phyloP scores from a whole-genome alignment of 2,329 filamentous ascomycete species.

The Polytolypa hystricis region DNA sequence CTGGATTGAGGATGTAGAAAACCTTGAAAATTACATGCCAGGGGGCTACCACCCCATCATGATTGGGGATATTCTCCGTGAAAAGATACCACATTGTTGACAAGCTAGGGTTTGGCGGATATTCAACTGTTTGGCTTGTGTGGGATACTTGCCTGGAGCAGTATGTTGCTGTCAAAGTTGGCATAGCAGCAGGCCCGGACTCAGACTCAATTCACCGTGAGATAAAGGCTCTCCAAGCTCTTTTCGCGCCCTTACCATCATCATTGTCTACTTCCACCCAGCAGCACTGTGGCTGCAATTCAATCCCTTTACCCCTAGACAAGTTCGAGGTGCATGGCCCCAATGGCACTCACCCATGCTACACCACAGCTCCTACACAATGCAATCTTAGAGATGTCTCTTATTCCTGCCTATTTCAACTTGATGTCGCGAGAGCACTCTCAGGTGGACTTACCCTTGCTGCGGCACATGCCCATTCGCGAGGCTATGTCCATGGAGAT shows the following conservation, averaged over 20 bases:
- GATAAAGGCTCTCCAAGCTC: slow-evolving; percentile 13
- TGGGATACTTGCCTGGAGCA: slow-evolving; percentile 18
- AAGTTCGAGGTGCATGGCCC: slow-evolving; percentile 10
- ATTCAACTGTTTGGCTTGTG: slow-evolving; percentile 34
- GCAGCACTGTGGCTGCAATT: slow-evolving; percentile 3
- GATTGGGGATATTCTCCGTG: slow-evolving; percentile 21
- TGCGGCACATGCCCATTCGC: slow-evolving; percentile 12
- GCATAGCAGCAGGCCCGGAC: no score
- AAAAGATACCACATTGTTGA: slow-evolving; percentile 29
- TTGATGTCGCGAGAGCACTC: slow-evolving; percentile 12
- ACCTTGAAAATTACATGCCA: slow-evolving; percentile 21
- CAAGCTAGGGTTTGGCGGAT: slow-evolving; percentile 33
- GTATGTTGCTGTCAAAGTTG: slow-evolving; percentile 21
- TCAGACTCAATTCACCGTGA: slow-evolving; percentile 12
- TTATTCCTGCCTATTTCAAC: slow-evolving; percentile 7
- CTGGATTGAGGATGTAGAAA: slow-evolving; percentile 21
- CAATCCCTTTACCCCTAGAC: slow-evolving; percentile 6
- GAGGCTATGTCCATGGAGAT: slow-evolving; percentile 13
- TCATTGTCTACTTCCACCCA: background rate
- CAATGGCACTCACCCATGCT: slow-evolving; percentile 10
- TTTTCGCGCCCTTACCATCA: slow-evolving; percentile 8
- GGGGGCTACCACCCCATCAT: slow-evolving; percentile 26
- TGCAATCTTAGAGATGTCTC: slow-evolving; percentile 13
- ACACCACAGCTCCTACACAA: slow-evolving; percentile 11
- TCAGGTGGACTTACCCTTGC: slow-evolving; percentile 10